phyloP scores from a whole-genome alignment of 192 early-diverging fungal genomes.

The Linderina pennispora region DNA sequence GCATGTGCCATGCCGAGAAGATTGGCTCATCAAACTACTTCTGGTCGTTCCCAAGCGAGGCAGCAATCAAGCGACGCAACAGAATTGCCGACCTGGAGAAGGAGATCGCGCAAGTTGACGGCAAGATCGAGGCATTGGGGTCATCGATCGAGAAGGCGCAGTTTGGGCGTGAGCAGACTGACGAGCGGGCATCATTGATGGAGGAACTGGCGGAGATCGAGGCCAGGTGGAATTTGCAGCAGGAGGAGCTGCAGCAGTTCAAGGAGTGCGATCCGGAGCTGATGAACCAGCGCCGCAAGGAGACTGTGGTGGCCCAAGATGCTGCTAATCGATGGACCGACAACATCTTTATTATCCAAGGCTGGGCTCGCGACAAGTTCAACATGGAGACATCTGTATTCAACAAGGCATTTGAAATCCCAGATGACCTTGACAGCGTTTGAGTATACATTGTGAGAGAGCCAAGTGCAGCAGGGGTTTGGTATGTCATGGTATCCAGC shows the following conservation, averaged over 20 bases:
- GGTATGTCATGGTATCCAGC: no score
- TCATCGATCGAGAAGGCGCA: slow-evolving; percentile 43
- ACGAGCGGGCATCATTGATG: slow-evolving; percentile 51
- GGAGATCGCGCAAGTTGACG: slow-evolving; percentile 45
- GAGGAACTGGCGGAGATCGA: slow-evolving; percentile 51
- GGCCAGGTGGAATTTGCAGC: slow-evolving; percentile 27
- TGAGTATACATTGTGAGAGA: no score
- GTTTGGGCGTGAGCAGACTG: slow-evolving; percentile 59
- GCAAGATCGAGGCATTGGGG: slow-evolving; percentile 43
- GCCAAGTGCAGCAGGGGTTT: no score
- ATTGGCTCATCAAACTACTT: slow-evolving; percentile 88
- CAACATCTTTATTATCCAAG: slow-evolving; percentile 78
- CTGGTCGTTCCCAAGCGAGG: slow-evolving; percentile 84
- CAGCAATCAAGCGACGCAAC: slow-evolving; percentile 45
- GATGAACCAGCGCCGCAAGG: slow-evolving; percentile 58
- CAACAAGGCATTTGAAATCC: slow-evolving; percentile 57
- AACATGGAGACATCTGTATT: slow-evolving; percentile 59
- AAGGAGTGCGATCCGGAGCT: slow-evolving; percentile 73
- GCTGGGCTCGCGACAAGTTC: slow-evolving; percentile 67
- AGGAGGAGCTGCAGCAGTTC: slow-evolving; percentile 58
- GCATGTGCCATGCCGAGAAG: slow-evolving; percentile 71
- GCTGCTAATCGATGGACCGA: slow-evolving; percentile 88
- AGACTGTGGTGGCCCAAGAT: slow-evolving; percentile 53
- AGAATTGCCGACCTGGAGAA: slow-evolving; percentile 47
- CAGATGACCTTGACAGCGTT: slow-evolving; percentile 68